Conservation (phyloP, 208 protist species). For the Trypanosomatidae sp. region DNA sequence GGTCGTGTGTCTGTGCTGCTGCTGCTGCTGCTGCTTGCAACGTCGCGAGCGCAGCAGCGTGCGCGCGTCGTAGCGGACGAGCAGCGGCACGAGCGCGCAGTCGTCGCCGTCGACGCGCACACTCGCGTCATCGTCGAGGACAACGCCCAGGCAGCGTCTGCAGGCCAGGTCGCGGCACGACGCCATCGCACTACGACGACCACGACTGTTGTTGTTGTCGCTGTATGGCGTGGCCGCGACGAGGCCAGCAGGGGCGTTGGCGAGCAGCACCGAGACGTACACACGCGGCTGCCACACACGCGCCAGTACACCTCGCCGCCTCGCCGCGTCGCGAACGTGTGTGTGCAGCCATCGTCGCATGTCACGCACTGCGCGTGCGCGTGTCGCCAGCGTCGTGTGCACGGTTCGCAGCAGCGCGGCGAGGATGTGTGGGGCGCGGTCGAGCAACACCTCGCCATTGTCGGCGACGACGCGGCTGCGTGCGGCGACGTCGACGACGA, state of each 20-base stretch:
- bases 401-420: conserved; percentile 48
- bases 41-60: too few species aligned
- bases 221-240: too few species aligned
- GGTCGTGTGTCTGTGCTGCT: too few species aligned
- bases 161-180: too few species aligned
- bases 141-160: too few species aligned
- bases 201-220: too few species aligned
- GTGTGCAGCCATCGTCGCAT: conserved; percentile 30
- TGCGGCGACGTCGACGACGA: conserved; percentile 62
- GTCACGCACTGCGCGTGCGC: conserved; percentile 23
- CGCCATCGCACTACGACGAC: too few species aligned
- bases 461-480: conserved; percentile 51
- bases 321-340: conserved; percentile 19
- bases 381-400: conserved; percentile 36
- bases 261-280: conserved; percentile 47
- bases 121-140: too few species aligned
- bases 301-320: conserved; percentile 21
- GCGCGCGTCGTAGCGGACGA: too few species aligned
- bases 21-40: too few species aligned
- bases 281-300: conserved; percentile 66
- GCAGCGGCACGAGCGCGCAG: too few species aligned
- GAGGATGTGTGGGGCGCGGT: conserved; percentile 54
- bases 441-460: conserved; percentile 58
- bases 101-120: too few species aligned
- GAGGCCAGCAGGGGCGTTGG: conserved; percentile 73